Conservation (phyloP, 805 yeast genomes). For the Wickerhamomyces bovis region DNA sequence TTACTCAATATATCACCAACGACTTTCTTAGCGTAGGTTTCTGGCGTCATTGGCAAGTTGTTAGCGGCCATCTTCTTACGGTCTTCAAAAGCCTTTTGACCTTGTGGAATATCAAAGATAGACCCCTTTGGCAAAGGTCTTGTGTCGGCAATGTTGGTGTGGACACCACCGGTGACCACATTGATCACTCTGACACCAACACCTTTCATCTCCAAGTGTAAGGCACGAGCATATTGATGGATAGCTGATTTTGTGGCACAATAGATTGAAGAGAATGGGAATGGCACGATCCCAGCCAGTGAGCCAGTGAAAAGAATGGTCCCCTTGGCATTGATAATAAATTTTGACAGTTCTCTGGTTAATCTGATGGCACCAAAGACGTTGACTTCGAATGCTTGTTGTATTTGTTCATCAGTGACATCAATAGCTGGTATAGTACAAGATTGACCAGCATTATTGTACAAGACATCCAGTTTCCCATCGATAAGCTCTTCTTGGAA, state of each 20-base stretch:
- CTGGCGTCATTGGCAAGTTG: conserved; percentile 54
- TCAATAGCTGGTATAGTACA: conserved; percentile 69
- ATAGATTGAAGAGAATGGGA: conserved; percentile 67
- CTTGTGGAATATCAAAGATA: conserved; percentile 45
- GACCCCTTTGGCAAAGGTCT: conserved; percentile 55
- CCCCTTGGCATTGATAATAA: conserved; percentile 60
- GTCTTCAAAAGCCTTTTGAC: conserved; percentile 38
- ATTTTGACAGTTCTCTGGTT: conserved; percentile 49
- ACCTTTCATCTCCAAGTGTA: conserved; percentile 64
- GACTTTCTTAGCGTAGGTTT: conserved; percentile 49
- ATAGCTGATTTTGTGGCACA: conserved; percentile 71
- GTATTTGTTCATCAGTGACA: conserved; percentile 47
- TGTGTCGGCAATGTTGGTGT: conserved; percentile 62
- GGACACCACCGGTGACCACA: conserved; percentile 71
- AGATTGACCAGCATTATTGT: conserved; percentile 74
- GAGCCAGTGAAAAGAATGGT: conserved; percentile 73
- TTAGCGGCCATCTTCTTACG: conserved; percentile 56
- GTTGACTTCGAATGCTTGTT: conserved; percentile 55
- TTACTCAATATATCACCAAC: conserved; percentile 40
- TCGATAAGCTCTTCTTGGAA: conserved; percentile 37
- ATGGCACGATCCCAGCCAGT: conserved; percentile 54
- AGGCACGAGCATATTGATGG: conserved; percentile 58
- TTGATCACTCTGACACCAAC: conserved; percentile 67
- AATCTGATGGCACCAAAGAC: conserved; percentile 65
- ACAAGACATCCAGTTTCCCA: conserved; percentile 51